These are phyloP conservation scores for Xylariales sp. DNA, from an alignment of 2,329 filamentous ascomycete genomes.

Conservation along the genomic window DNA sequence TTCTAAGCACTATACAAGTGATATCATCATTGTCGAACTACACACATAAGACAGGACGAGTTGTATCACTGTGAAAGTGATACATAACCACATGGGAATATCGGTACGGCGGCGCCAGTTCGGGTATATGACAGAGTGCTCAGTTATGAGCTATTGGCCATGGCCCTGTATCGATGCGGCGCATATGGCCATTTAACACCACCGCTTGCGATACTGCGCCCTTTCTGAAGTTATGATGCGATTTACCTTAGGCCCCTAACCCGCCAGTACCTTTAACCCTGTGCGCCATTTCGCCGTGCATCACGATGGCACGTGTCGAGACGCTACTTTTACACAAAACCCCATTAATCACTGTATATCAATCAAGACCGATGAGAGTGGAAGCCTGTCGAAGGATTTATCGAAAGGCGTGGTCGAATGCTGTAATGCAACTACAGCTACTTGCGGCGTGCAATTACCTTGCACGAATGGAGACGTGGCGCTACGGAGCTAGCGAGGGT, in stretches of 20 bases:
- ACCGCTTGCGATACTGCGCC: background rate
- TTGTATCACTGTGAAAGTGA: background rate
- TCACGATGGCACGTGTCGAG: background rate
- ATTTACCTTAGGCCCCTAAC: background rate
- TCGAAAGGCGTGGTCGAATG: background rate
- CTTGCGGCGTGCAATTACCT: background rate
- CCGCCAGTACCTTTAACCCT: background rate
- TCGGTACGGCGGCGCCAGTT: background rate
- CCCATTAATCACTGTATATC: background rate
- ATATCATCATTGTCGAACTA: background rate
- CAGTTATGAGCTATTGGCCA: background rate
- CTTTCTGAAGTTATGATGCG: background rate
- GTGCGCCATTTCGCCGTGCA: background rate
- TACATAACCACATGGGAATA: background rate
- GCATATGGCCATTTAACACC: background rate
- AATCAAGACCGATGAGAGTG: background rate
- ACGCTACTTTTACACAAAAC: background rate
- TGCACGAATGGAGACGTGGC: background rate
- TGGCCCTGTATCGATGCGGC: background rate
- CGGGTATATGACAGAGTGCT: background rate
- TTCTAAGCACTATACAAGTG: slow-evolving; percentile 24
- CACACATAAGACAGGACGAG: background rate
- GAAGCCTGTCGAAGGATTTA: slow-evolving; percentile 1
- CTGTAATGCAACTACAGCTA: background rate
- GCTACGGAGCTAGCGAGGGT: background rate